Evolutionary conservation across 495 filamentous ascomycete genomes (phyloP).

Genomic region (Bacidia gigantensis): DNA sequence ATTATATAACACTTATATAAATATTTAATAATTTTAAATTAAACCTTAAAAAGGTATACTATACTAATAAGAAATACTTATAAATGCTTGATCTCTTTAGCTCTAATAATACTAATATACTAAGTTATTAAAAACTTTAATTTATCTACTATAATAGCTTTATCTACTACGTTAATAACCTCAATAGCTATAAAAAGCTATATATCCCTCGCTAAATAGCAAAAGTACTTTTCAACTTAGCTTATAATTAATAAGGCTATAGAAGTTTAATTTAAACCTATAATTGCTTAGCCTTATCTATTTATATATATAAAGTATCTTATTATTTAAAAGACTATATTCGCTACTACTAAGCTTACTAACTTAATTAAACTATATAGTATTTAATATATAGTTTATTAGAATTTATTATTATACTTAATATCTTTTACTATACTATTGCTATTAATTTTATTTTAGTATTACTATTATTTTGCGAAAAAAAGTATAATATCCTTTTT

Average conservation of each 20-base stretch:
- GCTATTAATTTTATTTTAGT: background rate
- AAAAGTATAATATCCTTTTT: background rate
- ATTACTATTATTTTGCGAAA: background rate
- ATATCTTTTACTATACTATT: background rate
- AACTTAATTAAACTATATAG: background rate
- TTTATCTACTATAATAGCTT: background rate
- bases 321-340: background rate
- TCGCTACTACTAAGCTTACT: background rate
- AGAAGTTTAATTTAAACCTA: too few species aligned
- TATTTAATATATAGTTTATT: constrained; percentile 2
- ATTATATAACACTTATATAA: too few species aligned
- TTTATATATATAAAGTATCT: background rate
- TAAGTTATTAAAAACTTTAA: background rate
- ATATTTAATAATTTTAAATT: too few species aligned
- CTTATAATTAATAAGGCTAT: background rate
- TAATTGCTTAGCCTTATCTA: background rate
- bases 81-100: too few species aligned
- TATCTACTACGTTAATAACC: background rate
- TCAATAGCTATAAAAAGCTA: background rate
- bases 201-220: background rate
- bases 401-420: background rate
- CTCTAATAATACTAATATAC: too few species aligned
- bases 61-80: too few species aligned
- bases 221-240: background rate
- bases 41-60: too few species aligned